Percentiles rank a stretch among this genome's conserved stretches.
Conservation (phyloP, 495 filamentous ascomycete genomes). For the Daldinia childiae region DNA sequence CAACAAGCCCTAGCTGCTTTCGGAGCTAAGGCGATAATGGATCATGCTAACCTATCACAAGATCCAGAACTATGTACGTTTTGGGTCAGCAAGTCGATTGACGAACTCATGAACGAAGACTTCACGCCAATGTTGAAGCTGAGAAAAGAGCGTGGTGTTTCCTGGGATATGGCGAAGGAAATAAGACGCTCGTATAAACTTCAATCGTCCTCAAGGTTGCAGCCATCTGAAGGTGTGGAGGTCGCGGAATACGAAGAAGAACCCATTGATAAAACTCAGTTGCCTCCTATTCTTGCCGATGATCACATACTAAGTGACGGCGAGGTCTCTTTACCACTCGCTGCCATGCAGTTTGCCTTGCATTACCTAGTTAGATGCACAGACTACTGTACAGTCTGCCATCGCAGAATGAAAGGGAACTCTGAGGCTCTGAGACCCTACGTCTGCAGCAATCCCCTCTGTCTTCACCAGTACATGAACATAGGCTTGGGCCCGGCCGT, state of each 20-base stretch:
- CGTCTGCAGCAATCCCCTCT: constrained; percentile 82
- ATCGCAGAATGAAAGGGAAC: constrained; percentile 71
- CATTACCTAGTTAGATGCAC: constrained; percentile 84
- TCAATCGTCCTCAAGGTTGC: background rate
- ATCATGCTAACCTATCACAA: background rate
- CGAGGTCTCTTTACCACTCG: constrained; percentile 69
- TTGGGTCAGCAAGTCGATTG: constrained; percentile 78
- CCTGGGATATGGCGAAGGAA: constrained; percentile 80
- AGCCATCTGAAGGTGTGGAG: background rate
- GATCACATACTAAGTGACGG: constrained; percentile 32
- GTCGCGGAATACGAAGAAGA: constrained; percentile 20
- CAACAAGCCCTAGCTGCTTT: constrained; percentile 64
- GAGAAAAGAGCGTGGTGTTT: constrained; percentile 60
- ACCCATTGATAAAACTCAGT: constrained; percentile 7
- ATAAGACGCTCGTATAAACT: constrained; percentile 36
- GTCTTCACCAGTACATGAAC: constrained; percentile 91
- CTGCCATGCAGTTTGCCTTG: constrained; percentile 82
- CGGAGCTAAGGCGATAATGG: constrained; percentile 7
- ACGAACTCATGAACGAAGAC: constrained; percentile 73
- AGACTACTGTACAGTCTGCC: constrained; percentile 89
- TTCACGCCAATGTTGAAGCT: constrained; percentile 71
- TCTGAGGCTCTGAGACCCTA: constrained; percentile 93
- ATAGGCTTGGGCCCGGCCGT: constrained; percentile 85
- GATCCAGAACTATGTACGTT: constrained; percentile 55
- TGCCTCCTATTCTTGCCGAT: constrained; percentile 21